Base-by-base conservation (phyloP, 768 basidiomycete genomes). In the Pleurotus pulmonarius region DNA sequence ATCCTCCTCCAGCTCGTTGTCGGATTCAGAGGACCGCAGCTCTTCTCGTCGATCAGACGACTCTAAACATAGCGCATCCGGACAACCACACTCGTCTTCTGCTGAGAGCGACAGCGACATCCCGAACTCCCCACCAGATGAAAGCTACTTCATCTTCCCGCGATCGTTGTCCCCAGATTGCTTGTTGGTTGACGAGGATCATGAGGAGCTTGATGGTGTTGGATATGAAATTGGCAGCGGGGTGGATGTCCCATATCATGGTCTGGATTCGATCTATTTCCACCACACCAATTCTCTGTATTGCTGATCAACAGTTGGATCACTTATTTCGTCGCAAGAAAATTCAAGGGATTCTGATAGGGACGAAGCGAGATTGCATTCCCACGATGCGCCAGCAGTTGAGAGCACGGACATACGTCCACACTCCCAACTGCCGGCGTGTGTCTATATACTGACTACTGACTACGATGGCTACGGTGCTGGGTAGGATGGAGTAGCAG, bases 71-170 rank as follows among this genome's bases (percentile, higher is more conserved):
- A 43, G 55, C 29, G 52, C 48, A 40, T 53, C 51, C 38, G 41
- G 39, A 25, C 46, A 60, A 45, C 47, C 61, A 47, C 49, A 61
- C 45, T 52, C 59, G 13, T 67, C 65, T 39, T 66, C 60, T 44
- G 52, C 62, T 8, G 67, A 69, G 56, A 63, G 60, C 53, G 63
- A 68, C n/a, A 62, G 61, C 47, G 69, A 71, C 49, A 58, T 60
- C 49, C 61, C 64, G 29, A 62, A 56, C 48, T 67, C 65, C 13
- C 63, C 66, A 15, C 64, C 65, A 46, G 64, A 68, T 15, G 44
- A 54, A 29, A 62, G 64, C 29, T 63, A 61, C 47, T 63, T 66
- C 52, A 60, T 40, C 22, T 65, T 64, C 55, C 56, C 63, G 26
- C 37, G 60, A 8, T 62, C 63, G 20, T 48, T 49, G 51, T 64